Percentiles rank a stretch among this genome's conserved stretches.
Conservation (phyloP, 495 filamentous ascomycete species). For the Pseudoneurospora amorphoporcata region DNA sequence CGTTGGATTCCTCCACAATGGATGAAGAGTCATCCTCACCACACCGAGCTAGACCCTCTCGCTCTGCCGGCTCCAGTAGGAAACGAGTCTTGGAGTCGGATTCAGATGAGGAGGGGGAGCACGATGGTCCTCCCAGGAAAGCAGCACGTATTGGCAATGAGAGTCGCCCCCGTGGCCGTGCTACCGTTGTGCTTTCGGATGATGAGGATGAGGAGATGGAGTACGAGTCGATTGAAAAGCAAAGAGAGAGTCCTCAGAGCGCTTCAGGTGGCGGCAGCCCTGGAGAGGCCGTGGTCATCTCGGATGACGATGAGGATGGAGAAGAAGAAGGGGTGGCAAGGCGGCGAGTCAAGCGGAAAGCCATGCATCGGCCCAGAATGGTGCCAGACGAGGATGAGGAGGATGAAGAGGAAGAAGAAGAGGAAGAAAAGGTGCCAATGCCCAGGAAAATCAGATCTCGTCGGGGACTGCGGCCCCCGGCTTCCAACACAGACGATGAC, state of each 20-base stretch:
- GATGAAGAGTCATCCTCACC: not conserved
- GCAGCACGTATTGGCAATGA: not conserved
- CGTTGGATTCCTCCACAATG: constrained; percentile 5
- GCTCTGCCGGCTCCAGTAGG: not conserved
- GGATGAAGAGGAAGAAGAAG: not conserved
- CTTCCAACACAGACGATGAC: not conserved
- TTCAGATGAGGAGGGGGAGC: constrained; percentile 2
- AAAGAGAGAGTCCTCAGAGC: not conserved
- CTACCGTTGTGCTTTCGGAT: constrained; percentile 2
- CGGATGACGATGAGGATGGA: not conserved
- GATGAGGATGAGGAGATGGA: constrained; percentile 3
- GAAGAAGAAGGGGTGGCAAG: not conserved
- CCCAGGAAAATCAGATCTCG: not conserved
- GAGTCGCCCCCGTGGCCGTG: not conserved
- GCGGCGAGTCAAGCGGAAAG: not conserved
- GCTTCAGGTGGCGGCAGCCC: not conserved
- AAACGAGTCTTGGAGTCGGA: constrained; percentile 4
- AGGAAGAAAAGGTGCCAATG: not conserved
- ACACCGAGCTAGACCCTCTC: not conserved
- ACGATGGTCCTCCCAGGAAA: constrained; percentile 3
- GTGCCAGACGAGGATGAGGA: not conserved
- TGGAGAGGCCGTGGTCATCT: not conserved
- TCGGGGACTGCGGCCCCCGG: not conserved
- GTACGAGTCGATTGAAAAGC: not conserved
- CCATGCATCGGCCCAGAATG: not conserved